phyloP scores from a whole-genome alignment of 2,329 filamentous ascomycete species.

The Xylaria sp. region DNA sequence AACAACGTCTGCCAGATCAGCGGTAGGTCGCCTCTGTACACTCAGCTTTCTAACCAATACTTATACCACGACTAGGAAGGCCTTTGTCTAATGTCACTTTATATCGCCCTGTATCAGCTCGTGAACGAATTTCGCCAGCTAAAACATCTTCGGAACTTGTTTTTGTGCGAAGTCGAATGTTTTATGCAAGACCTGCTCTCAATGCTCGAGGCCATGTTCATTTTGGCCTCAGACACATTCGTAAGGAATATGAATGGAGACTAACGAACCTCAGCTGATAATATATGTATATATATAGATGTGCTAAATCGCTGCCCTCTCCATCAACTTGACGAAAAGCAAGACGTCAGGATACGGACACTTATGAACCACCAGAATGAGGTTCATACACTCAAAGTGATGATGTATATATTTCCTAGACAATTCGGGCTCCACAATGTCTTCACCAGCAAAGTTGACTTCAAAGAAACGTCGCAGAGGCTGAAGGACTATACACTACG shows the following conservation, averaged over 20 bases:
- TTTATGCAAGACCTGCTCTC: constrained; percentile 81
- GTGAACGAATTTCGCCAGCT: constrained; percentile 21
- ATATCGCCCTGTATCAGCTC: constrained; percentile 31
- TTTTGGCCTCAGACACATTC: constrained; percentile 82
- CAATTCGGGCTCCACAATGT: constrained; percentile 93
- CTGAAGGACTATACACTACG: constrained; percentile 88
- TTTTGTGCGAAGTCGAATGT: constrained; percentile 84
- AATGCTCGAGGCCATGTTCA: constrained; percentile 74
- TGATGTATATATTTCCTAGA: constrained; percentile 94
- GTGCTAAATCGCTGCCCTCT: constrained; percentile 77
- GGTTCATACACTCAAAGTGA: constrained; percentile 71
- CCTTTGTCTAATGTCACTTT: constrained; percentile 61
- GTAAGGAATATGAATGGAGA: constrained; percentile 62
- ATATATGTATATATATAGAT: constrained; percentile 63
- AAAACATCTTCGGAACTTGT: constrained; percentile 68
- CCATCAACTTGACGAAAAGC: constrained; percentile 28
- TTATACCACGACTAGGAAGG: constrained; percentile 51
- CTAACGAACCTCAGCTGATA: constrained; percentile 25
- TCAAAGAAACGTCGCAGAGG: constrained; percentile 72
- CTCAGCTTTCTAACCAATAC: constrained; percentile 6
- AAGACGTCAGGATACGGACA: constrained; percentile 15
- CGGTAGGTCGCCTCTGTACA: constrained; percentile 62
- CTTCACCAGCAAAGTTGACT: constrained; percentile 78
- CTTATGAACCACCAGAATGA: constrained; percentile 50
- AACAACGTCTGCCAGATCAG: constrained; percentile 82